A percentile compares a stretch with the other conserved stretches of the same genome.
phyloP scores from a whole-genome alignment of 192 early-diverging fungal genomes.

The Irineochytrium annulatum region DNA sequence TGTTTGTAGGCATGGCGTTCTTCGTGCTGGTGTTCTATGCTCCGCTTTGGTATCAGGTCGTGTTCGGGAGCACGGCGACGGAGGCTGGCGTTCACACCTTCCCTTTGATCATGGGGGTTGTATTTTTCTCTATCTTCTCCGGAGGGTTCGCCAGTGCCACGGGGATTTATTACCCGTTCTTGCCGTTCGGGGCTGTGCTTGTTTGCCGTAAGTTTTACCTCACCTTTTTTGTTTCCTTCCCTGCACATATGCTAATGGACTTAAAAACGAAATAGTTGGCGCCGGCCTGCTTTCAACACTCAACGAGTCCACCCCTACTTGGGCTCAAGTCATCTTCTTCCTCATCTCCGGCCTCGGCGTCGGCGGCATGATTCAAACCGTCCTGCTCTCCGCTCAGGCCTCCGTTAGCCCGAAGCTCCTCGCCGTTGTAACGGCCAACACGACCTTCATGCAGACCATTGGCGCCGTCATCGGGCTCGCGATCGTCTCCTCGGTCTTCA shows the following conservation, averaged over 20 bases:
- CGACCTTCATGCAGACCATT: constrained; percentile 45
- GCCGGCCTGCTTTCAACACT: constrained; percentile 12
- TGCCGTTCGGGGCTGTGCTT: constrained; percentile 49
- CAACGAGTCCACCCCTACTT: constrained; percentile 35
- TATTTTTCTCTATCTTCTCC: constrained; percentile 53
- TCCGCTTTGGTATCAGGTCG: constrained; percentile 69
- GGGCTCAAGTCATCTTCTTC: constrained; percentile 54
- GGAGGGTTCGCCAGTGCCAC: constrained; percentile 58
- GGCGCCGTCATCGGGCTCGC: constrained; percentile 58
- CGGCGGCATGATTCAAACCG: constrained; percentile 64
- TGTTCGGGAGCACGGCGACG: constrained; percentile 62
- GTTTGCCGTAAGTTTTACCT: too few relatives aligned
- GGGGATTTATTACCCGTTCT: constrained; percentile 54
- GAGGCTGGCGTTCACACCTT: constrained; percentile 66
- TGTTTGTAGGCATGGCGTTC: constrained; percentile 35
- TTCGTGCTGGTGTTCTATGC: constrained; percentile 31
- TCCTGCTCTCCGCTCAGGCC: constrained; percentile 67
- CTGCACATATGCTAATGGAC: too few relatives aligned
- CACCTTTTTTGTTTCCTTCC: too few relatives aligned
- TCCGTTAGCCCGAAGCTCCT: constrained; percentile 59
- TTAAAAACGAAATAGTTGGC: too few relatives aligned
- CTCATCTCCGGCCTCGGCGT: constrained; percentile 67
- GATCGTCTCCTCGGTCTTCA: constrained; percentile 56
- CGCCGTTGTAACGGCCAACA: constrained; percentile 60
- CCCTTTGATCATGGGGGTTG: constrained; percentile 57